These are phyloP conservation scores for Micractinium sp. DNA, from an alignment of 139 green algal genomes.

Conservation along the genomic window DNA sequence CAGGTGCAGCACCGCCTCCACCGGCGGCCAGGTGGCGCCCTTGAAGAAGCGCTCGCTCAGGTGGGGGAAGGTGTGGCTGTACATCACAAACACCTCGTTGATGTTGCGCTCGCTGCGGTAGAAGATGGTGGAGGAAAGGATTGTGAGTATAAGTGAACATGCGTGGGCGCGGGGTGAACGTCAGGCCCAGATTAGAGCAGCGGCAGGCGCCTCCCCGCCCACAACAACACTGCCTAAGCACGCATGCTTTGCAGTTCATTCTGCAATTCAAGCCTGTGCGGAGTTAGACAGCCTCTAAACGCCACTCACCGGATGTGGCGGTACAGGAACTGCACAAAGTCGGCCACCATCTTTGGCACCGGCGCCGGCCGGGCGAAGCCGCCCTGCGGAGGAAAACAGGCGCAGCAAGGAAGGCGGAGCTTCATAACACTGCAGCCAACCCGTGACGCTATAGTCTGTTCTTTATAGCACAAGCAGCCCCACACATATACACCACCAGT, in stretches of 20 bases:
- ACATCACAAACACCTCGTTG: slow-evolving; percentile 97
- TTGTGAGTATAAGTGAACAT: neutral
- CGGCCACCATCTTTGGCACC: slow-evolving; percentile 93
- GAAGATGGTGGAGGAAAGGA: neutral
- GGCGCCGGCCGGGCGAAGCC: slow-evolving; percentile 25
- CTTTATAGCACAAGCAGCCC: neutral
- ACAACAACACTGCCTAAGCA: no score
- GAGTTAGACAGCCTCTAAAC: no score
- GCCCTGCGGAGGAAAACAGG: neutral
- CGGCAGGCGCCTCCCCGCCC: no score
- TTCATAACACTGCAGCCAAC: no score
- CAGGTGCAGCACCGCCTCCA: slow-evolving; percentile 81
- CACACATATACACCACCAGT: no score
- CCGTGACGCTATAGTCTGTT: no score
- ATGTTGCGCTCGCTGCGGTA: slow-evolving; percentile 92
- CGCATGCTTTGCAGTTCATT: neutral
- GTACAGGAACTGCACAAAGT: slow-evolving; percentile 98
- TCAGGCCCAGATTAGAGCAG: neutral
- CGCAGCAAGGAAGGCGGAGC: no score
- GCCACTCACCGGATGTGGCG: slow-evolving; percentile 79
- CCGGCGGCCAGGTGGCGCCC: slow-evolving; percentile 82
- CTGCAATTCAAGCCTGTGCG: no score
- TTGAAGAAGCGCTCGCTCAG: slow-evolving; percentile 98
- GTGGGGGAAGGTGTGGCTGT: slow-evolving; percentile 92
- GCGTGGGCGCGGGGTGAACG: no score